phyloP scores from a whole-genome alignment of 305 asterid genomes.

The Solanum hybrid region DNA sequence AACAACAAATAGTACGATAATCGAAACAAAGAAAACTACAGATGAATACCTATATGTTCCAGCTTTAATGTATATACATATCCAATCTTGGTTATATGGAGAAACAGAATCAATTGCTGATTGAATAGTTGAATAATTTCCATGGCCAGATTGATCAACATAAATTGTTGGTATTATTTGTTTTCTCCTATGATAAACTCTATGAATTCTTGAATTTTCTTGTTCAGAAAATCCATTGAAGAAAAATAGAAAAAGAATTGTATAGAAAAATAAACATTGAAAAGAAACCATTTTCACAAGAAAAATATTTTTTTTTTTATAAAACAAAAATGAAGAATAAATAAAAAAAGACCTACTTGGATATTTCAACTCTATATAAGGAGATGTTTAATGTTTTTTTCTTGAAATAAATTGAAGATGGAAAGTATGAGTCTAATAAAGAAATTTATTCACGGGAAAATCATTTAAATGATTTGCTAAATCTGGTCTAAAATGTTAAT shows the following conservation, averaged over 20 bases:
- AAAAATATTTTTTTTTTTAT: neutral
- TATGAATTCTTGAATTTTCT: neutral
- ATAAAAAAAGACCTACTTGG: neutral
- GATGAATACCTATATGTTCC: neutral
- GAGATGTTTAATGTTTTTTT: neutral
- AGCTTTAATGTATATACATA: constrained; percentile 28
- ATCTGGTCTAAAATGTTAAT: neutral
- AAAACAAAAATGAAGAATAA: neutral
- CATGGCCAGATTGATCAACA: constrained; percentile 1
- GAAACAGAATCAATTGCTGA: constrained; percentile 43
- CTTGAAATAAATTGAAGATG: neutral
- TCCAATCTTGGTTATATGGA: constrained; percentile 29
- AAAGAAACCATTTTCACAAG: neutral
- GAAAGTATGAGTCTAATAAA: neutral
- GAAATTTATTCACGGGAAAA: neutral
- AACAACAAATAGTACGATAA: neutral
- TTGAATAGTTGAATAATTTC: constrained; percentile 25
- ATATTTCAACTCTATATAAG: neutral
- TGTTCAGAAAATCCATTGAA: neutral
- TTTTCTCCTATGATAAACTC: neutral
- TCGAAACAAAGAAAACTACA: neutral
- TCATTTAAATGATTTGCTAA: neutral
- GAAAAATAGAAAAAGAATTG: neutral
- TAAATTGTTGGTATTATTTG: neutral
- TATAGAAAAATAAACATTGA: neutral